Base-by-base conservation (phyloP, 1,139 yeast genomes). In the Ogataea hybrid region DNA sequence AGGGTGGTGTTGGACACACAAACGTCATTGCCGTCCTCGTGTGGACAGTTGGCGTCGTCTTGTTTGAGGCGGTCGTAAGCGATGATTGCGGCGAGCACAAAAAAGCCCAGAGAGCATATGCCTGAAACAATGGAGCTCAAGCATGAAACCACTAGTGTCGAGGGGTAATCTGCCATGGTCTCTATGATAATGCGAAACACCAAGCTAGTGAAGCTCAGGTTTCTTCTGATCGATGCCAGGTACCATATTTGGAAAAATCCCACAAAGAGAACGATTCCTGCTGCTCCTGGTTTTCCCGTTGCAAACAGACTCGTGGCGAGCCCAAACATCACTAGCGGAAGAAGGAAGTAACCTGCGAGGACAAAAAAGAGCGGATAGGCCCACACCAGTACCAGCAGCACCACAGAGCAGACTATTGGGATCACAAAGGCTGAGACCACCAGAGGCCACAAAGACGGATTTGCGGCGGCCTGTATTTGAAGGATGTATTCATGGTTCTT, bases 161-260 rank as follows among this genome's bases (percentile, higher is more conserved):
- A 81, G 6, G 96, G 95, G 54, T 83, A 81, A 37, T 71, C 62
- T 51, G 76, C 76, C 77, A 87, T 81, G 5, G 87, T 96, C 56
- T 82, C 88, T 55, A 89, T 83, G 7, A 86, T 77, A 16, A 84
- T 77, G 46, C 80, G 75, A 51, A 90, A 66, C 37, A 88, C 81
- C 6, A 85, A 71, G 4, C 94, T 88, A 41, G 95, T 84, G 56
- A 87, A 75, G 2, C 57, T 53, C 25, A 60, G 44, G 36, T 57
- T 56, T 36, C 43, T 54, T 18, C 47, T 49, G 38, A 53, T 54
- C 7, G 40, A 48, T 32, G 50, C 49, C 42, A 58, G 41, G 38
- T 57, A 59, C 33, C 47, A 29, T 1, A 59, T 18, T 3, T 52
- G 43, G 7, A 51, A 29, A 3, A 47, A 23, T 1, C 58, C 59